phyloP scores from a whole-genome alignment of 2,329 filamentous ascomycete genomes.

The Chrysoporthe cubensis region DNA sequence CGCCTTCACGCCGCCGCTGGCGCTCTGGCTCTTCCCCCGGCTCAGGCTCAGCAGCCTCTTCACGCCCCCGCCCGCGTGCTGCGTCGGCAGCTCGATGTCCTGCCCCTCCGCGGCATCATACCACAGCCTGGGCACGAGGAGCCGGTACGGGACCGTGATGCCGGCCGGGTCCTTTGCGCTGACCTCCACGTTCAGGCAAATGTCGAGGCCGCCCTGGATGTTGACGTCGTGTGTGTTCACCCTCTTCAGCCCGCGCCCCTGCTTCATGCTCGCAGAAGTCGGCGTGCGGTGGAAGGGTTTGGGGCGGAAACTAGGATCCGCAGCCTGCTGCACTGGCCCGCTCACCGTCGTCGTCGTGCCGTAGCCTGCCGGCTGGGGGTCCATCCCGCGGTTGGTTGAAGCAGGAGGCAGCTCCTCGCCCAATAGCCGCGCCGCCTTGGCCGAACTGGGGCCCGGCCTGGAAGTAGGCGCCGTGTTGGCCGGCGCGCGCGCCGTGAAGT shows the following conservation, averaged over 20 bases:
- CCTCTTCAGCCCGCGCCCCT: slow-evolving; percentile 45
- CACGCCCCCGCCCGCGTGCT: slow-evolving; percentile 16
- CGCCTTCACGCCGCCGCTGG: slow-evolving; percentile 11
- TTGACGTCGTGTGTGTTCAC: slow-evolving; percentile 66
- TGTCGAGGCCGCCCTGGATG: slow-evolving; percentile 81
- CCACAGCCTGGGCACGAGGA: slow-evolving; percentile 80
- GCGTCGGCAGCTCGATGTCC: slow-evolving; percentile 26
- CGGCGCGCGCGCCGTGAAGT: slow-evolving; percentile 52
- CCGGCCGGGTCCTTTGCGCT: slow-evolving; percentile 84
- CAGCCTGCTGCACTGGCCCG: slow-evolving; percentile 7
- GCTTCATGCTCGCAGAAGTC: slow-evolving; percentile 67
- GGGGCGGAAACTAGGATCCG: slow-evolving; percentile 28
- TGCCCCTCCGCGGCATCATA: slow-evolving; percentile 49
- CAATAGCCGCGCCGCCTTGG: slow-evolving; percentile 26
- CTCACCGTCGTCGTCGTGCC: slow-evolving; percentile 15
- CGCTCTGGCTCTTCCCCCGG: slow-evolving; percentile 22
- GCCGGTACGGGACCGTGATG: slow-evolving; percentile 82
- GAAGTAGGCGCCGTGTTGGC: slow-evolving; percentile 31
- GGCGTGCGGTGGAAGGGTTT: slow-evolving; percentile 68
- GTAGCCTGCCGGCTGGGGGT: slow-evolving; percentile 8
- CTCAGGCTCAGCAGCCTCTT: slow-evolving; percentile 27
- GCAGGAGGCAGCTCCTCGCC: slow-evolving; percentile 23
- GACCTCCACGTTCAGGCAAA: slow-evolving; percentile 88
- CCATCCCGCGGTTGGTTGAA: slow-evolving; percentile 6
- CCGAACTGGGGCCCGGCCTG: slow-evolving; percentile 21